phyloP scores from a whole-genome alignment of 768 basidiomycete species.

The Neoboletus subvelutipes region DNA sequence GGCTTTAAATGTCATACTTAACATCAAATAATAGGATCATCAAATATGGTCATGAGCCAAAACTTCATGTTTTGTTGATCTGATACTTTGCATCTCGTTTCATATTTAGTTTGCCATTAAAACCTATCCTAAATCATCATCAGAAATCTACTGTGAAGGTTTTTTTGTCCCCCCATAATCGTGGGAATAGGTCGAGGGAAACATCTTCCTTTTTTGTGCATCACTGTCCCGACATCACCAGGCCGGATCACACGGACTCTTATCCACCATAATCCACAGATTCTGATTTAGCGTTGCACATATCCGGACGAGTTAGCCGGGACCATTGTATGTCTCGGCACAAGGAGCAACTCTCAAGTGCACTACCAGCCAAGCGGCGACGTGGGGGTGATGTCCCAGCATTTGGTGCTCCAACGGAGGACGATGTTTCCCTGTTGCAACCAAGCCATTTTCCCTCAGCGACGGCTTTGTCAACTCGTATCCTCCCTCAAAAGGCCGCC shows the following conservation, averaged over 20 bases:
- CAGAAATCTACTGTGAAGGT: too few species aligned
- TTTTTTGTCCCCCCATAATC: too few species aligned
- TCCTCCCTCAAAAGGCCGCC: constrained; percentile 28
- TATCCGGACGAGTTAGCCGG: neutral
- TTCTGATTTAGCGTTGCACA: neutral
- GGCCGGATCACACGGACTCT: too few species aligned
- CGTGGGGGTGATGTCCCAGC: constrained; percentile 13
- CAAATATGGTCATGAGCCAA: too few species aligned
- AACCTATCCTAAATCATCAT: too few species aligned
- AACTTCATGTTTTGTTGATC: too few species aligned
- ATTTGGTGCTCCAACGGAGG: constrained; percentile 47
- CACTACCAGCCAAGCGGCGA: constrained; percentile 14
- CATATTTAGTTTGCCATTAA: too few species aligned
- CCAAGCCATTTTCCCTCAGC: constrained; percentile 47
- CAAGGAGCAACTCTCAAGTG: constrained; percentile 1
- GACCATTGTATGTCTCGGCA: constrained; percentile 8
- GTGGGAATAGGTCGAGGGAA: neutral
- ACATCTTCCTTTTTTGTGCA: neutral
- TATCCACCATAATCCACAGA: neutral
- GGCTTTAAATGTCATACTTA: too few species aligned
- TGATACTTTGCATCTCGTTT: too few species aligned
- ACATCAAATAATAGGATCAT: too few species aligned
- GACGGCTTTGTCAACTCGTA: constrained; percentile 48
- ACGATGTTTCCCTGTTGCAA: constrained; percentile 40
- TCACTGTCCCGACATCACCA: neutral